These are phyloP conservation scores for Ceratocystiopsis minuta DNA, from an alignment of 2,329 filamentous ascomycete genomes.

Conservation along the genomic window DNA sequence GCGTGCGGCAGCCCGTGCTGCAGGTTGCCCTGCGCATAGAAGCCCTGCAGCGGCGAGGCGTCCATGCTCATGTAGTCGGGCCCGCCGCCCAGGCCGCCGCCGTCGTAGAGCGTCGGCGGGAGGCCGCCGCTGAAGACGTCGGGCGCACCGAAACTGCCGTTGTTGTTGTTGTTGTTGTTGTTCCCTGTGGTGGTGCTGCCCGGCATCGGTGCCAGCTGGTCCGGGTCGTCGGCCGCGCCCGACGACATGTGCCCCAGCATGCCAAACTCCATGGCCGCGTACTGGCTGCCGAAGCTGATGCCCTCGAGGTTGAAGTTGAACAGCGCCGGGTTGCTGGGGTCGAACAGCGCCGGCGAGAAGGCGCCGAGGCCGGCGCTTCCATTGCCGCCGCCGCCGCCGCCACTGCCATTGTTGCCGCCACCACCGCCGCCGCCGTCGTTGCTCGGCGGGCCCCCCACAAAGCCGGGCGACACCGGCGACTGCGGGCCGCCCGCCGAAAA, in stretches of 20 bases:
- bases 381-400: slow-evolving; percentile 16
- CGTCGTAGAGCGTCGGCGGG: slow-evolving; percentile 30
- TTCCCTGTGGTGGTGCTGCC: too few species aligned
- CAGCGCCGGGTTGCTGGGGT: slow-evolving; percentile 76
- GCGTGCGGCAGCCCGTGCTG: slow-evolving; percentile 47
- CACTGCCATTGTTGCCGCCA: slow-evolving; percentile 31
- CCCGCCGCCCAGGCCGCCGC: slow-evolving; percentile 21
- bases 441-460: slow-evolving; percentile 29
- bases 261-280: slow-evolving; percentile 85
- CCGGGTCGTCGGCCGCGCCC: slow-evolving; percentile 64
- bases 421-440: slow-evolving; percentile 23
- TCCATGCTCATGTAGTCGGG: slow-evolving; percentile 37
- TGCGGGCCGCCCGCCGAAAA: slow-evolving; percentile 42
- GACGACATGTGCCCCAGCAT: slow-evolving; percentile 94
- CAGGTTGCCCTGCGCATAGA: slow-evolving; percentile 38
- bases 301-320: slow-evolving; percentile 95
- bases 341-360: slow-evolving; percentile 50
- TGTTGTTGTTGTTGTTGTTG: too few species aligned
- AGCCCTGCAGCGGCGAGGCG: slow-evolving; percentile 21
- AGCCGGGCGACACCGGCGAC: slow-evolving; percentile 58
- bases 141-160: slow-evolving; percentile 20
- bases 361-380: too few species aligned
- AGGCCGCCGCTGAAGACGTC: slow-evolving; percentile 33
- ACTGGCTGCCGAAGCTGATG: slow-evolving; percentile 89
- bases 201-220: slow-evolving; percentile 41